These are phyloP conservation scores for Neodidymelliopsis sp. DNA, from an alignment of 2,329 filamentous ascomycete genomes.

Conservation along the genomic window DNA sequence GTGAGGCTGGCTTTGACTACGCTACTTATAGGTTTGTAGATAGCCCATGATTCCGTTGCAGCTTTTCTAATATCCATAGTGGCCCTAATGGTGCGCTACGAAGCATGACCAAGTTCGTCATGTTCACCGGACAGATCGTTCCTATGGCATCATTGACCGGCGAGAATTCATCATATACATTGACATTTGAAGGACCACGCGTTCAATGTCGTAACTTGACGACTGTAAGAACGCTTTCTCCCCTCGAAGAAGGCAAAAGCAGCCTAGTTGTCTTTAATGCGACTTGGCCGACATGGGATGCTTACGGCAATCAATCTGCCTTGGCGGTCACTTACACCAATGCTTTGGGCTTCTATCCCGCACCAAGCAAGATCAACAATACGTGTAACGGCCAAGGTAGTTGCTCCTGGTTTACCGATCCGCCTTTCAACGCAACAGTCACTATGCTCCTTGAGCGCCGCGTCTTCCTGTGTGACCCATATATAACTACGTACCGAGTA, in stretches of 20 bases:
- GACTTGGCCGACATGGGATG: neutral
- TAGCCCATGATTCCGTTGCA: neutral
- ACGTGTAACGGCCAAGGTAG: neutral
- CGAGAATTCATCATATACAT: neutral
- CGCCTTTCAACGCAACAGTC: neutral
- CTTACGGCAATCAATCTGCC: neutral
- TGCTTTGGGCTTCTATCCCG: neutral
- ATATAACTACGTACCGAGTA: neutral
- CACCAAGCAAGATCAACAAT: neutral
- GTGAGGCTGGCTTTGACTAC: neutral
- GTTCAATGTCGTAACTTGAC: no score
- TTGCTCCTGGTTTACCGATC: neutral
- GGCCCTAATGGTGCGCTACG: neutral
- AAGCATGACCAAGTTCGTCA: neutral
- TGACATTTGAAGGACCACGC: neutral
- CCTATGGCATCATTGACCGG: neutral
- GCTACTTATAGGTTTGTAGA: neutral
- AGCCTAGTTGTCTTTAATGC: neutral
- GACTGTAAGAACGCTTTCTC: no score
- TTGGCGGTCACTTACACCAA: neutral
- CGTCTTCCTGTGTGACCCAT: neutral
- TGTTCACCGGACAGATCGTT: neutral
- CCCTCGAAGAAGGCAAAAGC: neutral
- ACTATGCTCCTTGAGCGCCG: neutral
- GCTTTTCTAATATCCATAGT: neutral